These are phyloP conservation scores for Leptographium procerum DNA, from an alignment of 2,329 filamentous ascomycete genomes.

Conservation along the genomic window DNA sequence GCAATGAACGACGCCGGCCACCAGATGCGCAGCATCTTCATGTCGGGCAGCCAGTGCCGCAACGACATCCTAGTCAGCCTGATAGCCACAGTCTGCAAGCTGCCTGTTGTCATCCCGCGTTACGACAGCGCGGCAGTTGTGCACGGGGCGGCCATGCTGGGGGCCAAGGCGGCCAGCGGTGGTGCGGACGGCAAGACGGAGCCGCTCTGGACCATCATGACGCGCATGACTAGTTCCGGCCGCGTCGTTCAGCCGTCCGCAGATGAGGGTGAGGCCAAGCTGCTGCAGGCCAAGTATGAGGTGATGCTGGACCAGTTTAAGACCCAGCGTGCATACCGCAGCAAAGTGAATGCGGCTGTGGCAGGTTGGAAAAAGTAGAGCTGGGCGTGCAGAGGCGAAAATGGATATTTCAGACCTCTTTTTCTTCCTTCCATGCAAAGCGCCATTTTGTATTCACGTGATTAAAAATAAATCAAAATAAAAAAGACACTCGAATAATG, in stretches of 20 bases:
- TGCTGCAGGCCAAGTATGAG: conserved; percentile 82
- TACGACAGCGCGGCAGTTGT: conserved; percentile 95
- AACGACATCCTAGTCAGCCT: conserved; percentile 87
- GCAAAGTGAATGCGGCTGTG: conserved; percentile 57
- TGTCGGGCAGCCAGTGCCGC: conserved; percentile 96
- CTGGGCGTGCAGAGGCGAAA: neutral
- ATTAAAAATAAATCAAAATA: neutral
- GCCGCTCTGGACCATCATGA: conserved; percentile 93
- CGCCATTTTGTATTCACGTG: neutral
- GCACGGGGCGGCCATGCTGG: conserved; percentile 96
- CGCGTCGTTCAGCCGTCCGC: conserved; percentile 66
- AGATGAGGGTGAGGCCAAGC: conserved; percentile 61
- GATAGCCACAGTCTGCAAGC: conserved; percentile 78
- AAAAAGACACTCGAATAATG: too few species aligned
- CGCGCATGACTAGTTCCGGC: conserved; percentile 90
- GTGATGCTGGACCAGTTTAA: conserved; percentile 91
- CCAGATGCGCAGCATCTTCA: conserved; percentile 85
- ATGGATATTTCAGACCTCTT: neutral
- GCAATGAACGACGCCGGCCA: conserved; percentile 89
- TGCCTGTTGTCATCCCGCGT: conserved; percentile 85
- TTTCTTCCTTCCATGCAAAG: too few species aligned
- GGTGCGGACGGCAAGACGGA: conserved; percentile 69
- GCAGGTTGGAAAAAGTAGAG: conserved; percentile 21
- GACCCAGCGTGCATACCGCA: conserved; percentile 73
- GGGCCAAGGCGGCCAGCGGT: conserved; percentile 88